These are phyloP conservation scores for Tuctoria greenei DNA, from an alignment of 176 grass and related monocot genomes.

Conservation along the genomic window DNA sequence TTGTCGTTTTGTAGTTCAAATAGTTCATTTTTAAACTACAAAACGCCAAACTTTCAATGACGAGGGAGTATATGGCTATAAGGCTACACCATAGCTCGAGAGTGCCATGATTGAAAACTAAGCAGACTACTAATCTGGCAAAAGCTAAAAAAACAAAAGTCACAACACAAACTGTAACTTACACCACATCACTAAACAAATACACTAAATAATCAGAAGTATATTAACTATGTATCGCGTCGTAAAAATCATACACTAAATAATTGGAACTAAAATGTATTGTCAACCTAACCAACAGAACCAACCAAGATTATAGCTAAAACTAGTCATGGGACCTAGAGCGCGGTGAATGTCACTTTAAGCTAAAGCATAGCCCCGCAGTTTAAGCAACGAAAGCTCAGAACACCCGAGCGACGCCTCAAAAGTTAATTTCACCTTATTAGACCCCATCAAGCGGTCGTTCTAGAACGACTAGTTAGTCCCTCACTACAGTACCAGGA, in stretches of 20 bases:
- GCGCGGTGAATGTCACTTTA: background rate
- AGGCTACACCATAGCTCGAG: background rate
- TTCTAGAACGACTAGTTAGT: background rate
- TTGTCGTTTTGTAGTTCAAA: no score
- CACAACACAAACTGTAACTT: background rate
- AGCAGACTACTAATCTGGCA: background rate
- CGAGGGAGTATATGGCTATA: no score
- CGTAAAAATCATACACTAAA: background rate
- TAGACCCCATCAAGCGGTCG: background rate
- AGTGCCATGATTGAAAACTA: background rate
- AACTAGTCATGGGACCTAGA: background rate
- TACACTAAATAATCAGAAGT: background rate
- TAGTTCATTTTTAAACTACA: no score
- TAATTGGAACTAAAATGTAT: background rate
- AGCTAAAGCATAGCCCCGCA: background rate
- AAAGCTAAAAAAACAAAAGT: background rate
- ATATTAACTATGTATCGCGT: background rate
- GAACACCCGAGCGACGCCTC: background rate
- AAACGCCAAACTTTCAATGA: no score
- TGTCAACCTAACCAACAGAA: background rate
- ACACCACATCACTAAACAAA: background rate
- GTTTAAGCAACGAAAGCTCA: background rate
- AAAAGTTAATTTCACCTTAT: background rate
- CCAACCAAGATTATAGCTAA: background rate
- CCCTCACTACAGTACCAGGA: background rate